Base-by-base conservation (phyloP, 352 stramenopile genomes). In the Aphanomyces astaci region DNA sequence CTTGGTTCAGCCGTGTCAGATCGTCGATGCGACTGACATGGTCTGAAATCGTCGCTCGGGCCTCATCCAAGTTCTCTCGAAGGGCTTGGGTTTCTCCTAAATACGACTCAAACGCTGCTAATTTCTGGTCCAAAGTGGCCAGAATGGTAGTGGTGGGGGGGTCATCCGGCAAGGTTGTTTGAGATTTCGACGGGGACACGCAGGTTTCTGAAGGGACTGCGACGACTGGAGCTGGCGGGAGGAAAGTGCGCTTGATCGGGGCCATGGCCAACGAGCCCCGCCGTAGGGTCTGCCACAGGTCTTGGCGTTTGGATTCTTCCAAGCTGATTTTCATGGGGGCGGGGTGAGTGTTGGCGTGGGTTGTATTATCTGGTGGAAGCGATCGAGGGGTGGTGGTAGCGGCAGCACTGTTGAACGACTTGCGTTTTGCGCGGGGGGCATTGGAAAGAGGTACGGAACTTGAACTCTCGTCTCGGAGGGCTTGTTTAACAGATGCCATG, bases 71-170 rank as follows among this genome's bases (percentile, higher is more conserved):
- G 11, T 67, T 40, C 30, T 24, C 22, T 17, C 52, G 55, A 28
- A 67, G 48, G 10, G 48, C 22, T 31, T 67, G 55, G 10, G 39
- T 67, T 11, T 67, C 60, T 11, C 60, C 60, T 40, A 67, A 59
- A 40, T 67, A 67, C 10, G 60, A 67, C 33, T 45, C 60, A 59
- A 67, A 67, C 24, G 60, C 55, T 31, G 60, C 60, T 7, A 67
- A 31, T 25, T 67, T 67, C 17, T 62, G 60, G 33, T 67, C 60
- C 11, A 67, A 13, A 4, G 60, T 67, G 19, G 55, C 30, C 30
- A 67, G 30, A 3, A 67, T 24, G 1, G 55, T 64, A 7, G 31
- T n/a, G 25, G 13, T 57, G 15, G 43, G 22, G 9, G 22, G 57
- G 11, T 31, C 4, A 7, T 15, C 24, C 10, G n/a, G 28, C 4